Evolutionary conservation across 2,329 filamentous ascomycete species (phyloP).

Genomic region (Curvularia lunata): DNA sequence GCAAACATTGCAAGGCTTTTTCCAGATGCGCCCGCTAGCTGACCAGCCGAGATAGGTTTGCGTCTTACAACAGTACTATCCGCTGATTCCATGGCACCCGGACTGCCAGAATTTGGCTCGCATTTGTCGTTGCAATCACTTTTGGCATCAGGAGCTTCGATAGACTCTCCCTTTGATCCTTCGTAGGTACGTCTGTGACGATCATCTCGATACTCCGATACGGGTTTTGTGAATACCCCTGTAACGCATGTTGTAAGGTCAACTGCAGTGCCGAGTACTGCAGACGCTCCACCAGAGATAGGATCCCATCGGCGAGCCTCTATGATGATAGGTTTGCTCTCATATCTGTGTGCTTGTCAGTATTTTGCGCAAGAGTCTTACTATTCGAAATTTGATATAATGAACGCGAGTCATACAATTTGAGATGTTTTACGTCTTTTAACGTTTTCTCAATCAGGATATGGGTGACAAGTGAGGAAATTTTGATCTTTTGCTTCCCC

Average conservation of each 20-base stretch:
- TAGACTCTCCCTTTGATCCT: background rate
- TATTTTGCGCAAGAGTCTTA: background rate
- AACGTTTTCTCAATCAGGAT: background rate
- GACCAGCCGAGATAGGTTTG: conserved; percentile 3
- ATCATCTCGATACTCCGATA: background rate
- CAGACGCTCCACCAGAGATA: conserved; percentile 67
- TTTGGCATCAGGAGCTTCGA: background rate
- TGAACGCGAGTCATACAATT: background rate
- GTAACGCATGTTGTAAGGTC: conserved; percentile 60
- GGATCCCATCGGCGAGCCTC: conserved; percentile 61
- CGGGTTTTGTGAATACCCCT: background rate
- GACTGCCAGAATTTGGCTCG: background rate
- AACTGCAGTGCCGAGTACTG: conserved; percentile 61
- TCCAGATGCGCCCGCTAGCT: conserved; percentile 15
- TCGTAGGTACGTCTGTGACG: background rate
- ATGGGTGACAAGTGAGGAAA: background rate
- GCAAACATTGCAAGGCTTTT: conserved; percentile 20
- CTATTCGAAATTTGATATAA: background rate
- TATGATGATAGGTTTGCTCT: conserved; percentile 35
- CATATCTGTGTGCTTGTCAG: conserved; percentile 8
- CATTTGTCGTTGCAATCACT: background rate
- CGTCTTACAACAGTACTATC: background rate
- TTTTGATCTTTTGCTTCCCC: background rate
- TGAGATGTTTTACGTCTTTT: background rate
- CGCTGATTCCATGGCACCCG: background rate